Percentiles rank a stretch among this genome's conserved stretches.
Evolutionary conservation across 2,329 filamentous ascomycete species (phyloP).

Genomic region (Monosporascus sp.): DNA sequence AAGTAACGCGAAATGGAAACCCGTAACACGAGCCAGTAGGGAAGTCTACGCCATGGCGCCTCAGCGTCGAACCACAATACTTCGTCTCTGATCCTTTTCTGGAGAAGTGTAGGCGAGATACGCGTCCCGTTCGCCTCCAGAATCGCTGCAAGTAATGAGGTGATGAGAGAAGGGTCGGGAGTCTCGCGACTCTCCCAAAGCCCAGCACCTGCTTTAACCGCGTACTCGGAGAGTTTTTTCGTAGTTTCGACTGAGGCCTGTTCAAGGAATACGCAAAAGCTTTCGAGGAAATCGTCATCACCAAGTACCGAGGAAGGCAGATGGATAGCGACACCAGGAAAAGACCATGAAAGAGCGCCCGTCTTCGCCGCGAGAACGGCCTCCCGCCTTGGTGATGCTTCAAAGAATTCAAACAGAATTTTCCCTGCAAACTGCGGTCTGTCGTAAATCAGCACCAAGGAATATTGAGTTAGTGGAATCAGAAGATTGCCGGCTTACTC

Average conservation of each 20-base stretch:
- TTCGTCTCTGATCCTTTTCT: conserved; percentile 58
- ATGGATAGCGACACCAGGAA: conserved; percentile 44
- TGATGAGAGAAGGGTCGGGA: conserved; percentile 49
- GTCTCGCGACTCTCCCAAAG: conserved; percentile 53
- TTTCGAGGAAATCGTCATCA: conserved; percentile 37
- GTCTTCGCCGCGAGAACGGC: conserved; percentile 39
- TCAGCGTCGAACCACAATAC: conserved; percentile 44
- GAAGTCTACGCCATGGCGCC: conserved; percentile 55
- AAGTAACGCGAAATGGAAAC: conserved; percentile 51
- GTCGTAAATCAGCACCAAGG: neutral
- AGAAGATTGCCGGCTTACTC: conserved; percentile 7
- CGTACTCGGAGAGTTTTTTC: conserved; percentile 44
- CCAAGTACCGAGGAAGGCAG: conserved; percentile 33
- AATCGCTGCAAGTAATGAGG: conserved; percentile 51
- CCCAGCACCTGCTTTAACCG: conserved; percentile 42
- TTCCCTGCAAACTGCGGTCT: conserved; percentile 6
- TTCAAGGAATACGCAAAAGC: conserved; percentile 46
- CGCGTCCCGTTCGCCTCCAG: conserved; percentile 48
- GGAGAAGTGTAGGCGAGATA: conserved; percentile 30
- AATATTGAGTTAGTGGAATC: neutral
- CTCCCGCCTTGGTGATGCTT: conserved; percentile 44
- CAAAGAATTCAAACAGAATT: conserved; percentile 51
- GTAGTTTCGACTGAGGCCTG: conserved; percentile 47
- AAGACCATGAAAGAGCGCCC: conserved; percentile 44
- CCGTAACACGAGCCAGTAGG: conserved; percentile 57